These are phyloP conservation scores for Eucalyptus urophylla DNA, from an alignment of 345 rosid species.

Conservation along the genomic window DNA sequence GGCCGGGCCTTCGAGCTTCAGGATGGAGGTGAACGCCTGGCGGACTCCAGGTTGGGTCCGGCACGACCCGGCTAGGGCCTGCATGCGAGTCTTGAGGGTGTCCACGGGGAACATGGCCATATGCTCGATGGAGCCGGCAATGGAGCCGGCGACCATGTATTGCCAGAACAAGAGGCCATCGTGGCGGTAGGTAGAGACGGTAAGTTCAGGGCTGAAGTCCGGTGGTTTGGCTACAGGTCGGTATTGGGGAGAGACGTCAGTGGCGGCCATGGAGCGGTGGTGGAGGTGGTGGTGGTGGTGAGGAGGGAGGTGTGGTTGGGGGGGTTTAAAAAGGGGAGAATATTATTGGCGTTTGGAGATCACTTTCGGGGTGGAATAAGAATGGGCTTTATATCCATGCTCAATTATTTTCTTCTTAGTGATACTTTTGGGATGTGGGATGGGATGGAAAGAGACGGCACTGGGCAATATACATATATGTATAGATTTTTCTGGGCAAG, in stretches of 20 bases:
- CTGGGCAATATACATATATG: not conserved
- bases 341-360: not conserved
- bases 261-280: conserved; percentile 3
- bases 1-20: conserved; percentile 53
- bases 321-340: not conserved
- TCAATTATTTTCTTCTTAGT: not conserved
- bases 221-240: conserved; percentile 11
- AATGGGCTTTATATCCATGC: not conserved
- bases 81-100: conserved; percentile 95
- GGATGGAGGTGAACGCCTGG: conserved; percentile 57
- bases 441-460: not conserved
- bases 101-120: conserved; percentile 99
- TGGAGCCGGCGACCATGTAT: conserved; percentile 88
- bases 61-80: conserved; percentile 69
- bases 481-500: not conserved
- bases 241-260: conserved; percentile 51
- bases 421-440: not conserved
- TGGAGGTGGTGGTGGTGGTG: not conserved
- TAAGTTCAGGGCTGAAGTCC: not conserved
- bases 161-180: conserved; percentile 81
- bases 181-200: not conserved
- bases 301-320: not conserved
- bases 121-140: conserved; percentile 90
- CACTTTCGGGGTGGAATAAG: not conserved
- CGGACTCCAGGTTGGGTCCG: conserved; percentile 9